Conservation (phyloP, 257 asterid genomes). For the Solanum neorickii region DNA sequence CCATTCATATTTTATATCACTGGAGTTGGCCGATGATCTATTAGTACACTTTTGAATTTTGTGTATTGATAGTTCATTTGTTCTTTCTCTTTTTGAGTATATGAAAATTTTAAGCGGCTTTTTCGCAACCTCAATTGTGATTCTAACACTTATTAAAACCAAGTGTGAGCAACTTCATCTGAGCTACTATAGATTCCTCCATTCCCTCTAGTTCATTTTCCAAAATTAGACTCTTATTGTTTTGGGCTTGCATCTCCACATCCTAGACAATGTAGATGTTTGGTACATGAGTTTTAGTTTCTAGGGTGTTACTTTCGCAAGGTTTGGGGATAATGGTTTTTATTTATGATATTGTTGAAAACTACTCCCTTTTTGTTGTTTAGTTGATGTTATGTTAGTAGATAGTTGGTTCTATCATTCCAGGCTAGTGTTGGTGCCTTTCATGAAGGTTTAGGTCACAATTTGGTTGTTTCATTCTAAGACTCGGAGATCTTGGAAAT, state of each 20-base stretch:
- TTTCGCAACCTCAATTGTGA: neutral
- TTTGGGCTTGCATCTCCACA: neutral
- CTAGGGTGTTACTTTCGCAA: neutral
- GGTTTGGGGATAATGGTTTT: neutral
- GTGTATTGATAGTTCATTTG: neutral
- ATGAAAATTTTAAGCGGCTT: neutral
- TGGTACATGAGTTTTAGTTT: neutral
- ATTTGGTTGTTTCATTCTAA: neutral
- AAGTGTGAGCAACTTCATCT: neutral
- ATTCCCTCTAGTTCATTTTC: neutral
- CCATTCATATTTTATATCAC: neutral
- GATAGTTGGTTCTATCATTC: neutral
- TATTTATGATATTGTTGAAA: too few species aligned
- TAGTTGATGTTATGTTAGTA: neutral
- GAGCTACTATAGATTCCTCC: neutral
- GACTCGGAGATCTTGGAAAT: neutral
- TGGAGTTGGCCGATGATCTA: neutral
- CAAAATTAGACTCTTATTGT: neutral
- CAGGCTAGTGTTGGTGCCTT: neutral
- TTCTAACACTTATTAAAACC: neutral
- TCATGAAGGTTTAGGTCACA: neutral
- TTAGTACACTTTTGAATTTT: neutral
- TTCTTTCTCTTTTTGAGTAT: neutral
- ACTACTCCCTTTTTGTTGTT: neutral
- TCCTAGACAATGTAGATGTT: neutral